These are phyloP conservation scores for Talaromyces sp. DNA, from an alignment of 2,329 filamentous ascomycete species.

Conservation along the genomic window DNA sequence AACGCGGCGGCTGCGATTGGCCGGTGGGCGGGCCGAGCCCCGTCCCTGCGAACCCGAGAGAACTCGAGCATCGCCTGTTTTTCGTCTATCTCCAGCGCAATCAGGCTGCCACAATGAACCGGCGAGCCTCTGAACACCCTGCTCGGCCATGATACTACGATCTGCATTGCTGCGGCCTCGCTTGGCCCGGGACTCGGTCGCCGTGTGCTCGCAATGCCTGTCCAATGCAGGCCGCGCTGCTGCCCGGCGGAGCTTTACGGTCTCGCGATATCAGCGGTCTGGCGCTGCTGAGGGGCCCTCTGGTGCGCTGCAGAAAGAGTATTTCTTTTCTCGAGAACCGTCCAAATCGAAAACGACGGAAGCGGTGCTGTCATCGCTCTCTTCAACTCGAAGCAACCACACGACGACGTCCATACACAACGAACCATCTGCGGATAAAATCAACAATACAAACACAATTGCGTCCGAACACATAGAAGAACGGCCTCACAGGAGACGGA, in stretches of 20 bases:
- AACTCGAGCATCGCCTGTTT: background rate
- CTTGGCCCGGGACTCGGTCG: conserved; percentile 23
- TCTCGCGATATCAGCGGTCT: conserved; percentile 25
- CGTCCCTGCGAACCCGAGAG: background rate
- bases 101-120: background rate
- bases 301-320: conserved; percentile 28
- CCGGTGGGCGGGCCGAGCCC: background rate
- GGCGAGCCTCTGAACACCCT: background rate
- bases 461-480: conserved; percentile 21
- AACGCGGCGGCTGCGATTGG: background rate
- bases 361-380: conserved; percentile 18
- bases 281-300: conserved; percentile 21
- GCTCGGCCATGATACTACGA: conserved; percentile 29
- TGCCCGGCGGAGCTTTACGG: conserved; percentile 25
- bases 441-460: conserved; percentile 15
- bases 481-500: conserved; percentile 39
- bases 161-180: conserved; percentile 29
- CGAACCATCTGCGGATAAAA: conserved; percentile 3
- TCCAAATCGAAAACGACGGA: conserved; percentile 16
- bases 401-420: conserved; percentile 7
- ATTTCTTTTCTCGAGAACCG: conserved; percentile 33
- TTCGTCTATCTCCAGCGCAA: background rate
- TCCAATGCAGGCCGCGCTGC: conserved; percentile 14
- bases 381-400: conserved; percentile 14
- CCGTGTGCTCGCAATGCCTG: conserved; percentile 31